Conservation (phyloP, 208 protist species). For the Trypanosoma scelopori region DNA sequence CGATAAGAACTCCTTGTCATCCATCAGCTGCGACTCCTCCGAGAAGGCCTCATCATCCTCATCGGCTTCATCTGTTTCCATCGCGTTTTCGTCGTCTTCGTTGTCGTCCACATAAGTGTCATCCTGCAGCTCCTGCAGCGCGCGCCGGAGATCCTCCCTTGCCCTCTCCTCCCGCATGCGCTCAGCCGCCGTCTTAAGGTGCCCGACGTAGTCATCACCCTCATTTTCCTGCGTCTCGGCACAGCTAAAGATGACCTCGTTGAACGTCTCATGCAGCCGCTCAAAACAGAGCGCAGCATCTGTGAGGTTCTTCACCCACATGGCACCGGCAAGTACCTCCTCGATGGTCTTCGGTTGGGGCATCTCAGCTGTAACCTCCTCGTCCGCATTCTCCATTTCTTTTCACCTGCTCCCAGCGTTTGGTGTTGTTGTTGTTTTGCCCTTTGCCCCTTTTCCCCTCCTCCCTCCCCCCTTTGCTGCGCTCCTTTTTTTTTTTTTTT, state of each 20-base stretch:
- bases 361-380: not conserved
- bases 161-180: slow-evolving; percentile 42
- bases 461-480: no score
- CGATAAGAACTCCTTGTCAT: slow-evolving; percentile 56
- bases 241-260: slow-evolving; percentile 70
- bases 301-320: slow-evolving; percentile 65
- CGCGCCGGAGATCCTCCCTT: slow-evolving; percentile 50
- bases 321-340: slow-evolving; percentile 47
- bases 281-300: slow-evolving; percentile 65
- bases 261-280: slow-evolving; percentile 69
- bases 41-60: slow-evolving; percentile 34
- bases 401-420: not conserved
- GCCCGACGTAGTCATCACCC: slow-evolving; percentile 12
- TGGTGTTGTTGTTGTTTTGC: no score
- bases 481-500: no score
- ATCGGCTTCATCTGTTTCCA: slow-evolving; percentile 30
- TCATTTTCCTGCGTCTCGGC: slow-evolving; percentile 11
- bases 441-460: not conserved
- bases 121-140: slow-evolving; percentile 49
- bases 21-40: slow-evolving; percentile 33
- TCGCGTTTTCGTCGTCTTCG: slow-evolving; percentile 19
- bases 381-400: slow-evolving; percentile 2
- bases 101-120: slow-evolving; percentile 30
- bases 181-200: slow-evolving; percentile 60
- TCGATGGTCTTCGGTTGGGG: slow-evolving; percentile 36